Base-by-base conservation (phyloP, 192 early-diverging fungal species). In the Mortierella antarctica region DNA sequence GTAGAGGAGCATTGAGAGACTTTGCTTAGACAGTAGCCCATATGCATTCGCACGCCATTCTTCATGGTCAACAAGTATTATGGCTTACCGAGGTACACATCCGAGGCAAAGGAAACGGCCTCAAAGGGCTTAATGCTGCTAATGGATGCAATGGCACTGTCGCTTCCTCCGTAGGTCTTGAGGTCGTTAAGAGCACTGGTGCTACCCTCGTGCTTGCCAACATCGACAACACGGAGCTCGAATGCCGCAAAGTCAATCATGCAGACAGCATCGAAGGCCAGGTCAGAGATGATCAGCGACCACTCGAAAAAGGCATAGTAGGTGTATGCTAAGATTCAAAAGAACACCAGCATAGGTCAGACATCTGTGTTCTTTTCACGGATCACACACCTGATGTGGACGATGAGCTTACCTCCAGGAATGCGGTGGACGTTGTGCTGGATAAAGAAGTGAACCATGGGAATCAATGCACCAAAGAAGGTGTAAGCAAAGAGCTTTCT, bases 221-320 rank as follows among this genome's bases (percentile, higher is more conserved):
- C 46, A 64, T 90, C 85, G 14, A 88, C 67, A 21, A 90, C 75
- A 41, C 71, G 61, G 46, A 90, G 71, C 70, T 87, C 85, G 67
- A 88, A 84, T 15, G 74, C 82, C 44, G 76, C 62, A 74, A 94
- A 94, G 80, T 95, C 94, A 53, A 88, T 83, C 68, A 88, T 84
- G 67, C 88, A 87, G 39, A 92, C 86, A n/a, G 91, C 91, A 66
- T 94, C 93, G 69, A 91, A 94, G 65, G 88, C 86, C 17, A 95
- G 90, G 69, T 92, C 91, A 47, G 93, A 92, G n/a, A 92, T 40
- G 56, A 95, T 95, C 21, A 95, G 76, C 12, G 91, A 87, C 93
- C 93, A 95, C 67, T 94, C 93, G 70, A 94, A 95, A 83, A 94
- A 94, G 44, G 92, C 91, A 66, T 95, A 95, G 54, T 80, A 87